These are phyloP conservation scores for Cladophialophora chaetospira DNA, from an alignment of 2,329 filamentous ascomycete species.

Conservation along the genomic window DNA sequence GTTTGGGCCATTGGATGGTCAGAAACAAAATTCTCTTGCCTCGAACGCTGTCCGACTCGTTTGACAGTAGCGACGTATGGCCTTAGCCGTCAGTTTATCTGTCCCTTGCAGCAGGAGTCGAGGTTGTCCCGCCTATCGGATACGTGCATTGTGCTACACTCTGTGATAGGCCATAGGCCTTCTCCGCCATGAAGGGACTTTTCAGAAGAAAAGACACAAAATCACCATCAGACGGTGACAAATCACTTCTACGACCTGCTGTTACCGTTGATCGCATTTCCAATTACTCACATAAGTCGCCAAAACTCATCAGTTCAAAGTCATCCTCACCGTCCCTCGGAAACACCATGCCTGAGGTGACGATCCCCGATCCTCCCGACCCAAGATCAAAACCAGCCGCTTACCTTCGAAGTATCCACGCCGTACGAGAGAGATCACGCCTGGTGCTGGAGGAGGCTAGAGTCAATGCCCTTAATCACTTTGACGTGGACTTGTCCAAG, in stretches of 20 bases:
- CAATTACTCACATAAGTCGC: conserved; percentile 33
- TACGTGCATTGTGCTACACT: conserved; percentile 11
- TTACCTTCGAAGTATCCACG: conserved; percentile 85
- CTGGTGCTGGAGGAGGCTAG: conserved; percentile 76
- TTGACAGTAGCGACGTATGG: not conserved
- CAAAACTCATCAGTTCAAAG: conserved; percentile 27
- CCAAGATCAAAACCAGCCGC: conserved; percentile 83
- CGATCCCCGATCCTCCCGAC: conserved; percentile 82
- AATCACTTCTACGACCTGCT: conserved; percentile 15
- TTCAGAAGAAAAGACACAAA: conserved; percentile 52
- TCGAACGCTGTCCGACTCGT: not conserved
- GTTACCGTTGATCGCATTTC: conserved; percentile 26
- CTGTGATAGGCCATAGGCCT: conserved; percentile 20
- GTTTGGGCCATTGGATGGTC: too few species aligned
- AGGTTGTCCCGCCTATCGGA: conserved; percentile 13
- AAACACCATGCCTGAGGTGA: conserved; percentile 62
- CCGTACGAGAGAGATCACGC: conserved; percentile 77
- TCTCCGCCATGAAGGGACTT: conserved; percentile 48
- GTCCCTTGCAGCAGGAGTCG: conserved; percentile 18
- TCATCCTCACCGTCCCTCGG: conserved; percentile 23
- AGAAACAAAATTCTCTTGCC: not conserved
- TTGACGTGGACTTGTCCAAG: conserved; percentile 83
- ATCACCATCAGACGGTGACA: conserved; percentile 30
- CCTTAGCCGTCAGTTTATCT: not conserved
- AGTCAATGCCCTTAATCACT: conserved; percentile 77